Evolutionary conservation across 768 basidiomycete genomes (phyloP), one percentile per base, ranked within the genome.

Genomic region (Pulveroboletus ravenelii): DNA sequence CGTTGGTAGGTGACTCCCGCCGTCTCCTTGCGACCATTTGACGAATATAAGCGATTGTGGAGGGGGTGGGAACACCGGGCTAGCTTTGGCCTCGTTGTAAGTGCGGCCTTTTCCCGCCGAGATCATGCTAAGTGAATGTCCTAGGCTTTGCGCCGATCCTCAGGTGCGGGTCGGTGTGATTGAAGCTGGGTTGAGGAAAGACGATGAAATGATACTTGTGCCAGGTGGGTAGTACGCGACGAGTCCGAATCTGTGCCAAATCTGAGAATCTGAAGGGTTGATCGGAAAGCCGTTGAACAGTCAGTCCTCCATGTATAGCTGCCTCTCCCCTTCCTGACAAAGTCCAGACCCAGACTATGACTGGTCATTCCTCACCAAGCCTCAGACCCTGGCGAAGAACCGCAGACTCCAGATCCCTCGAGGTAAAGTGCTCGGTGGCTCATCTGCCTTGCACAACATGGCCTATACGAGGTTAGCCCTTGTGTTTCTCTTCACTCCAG

Each of bases 21-120:
- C 3, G 25, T 30, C 5, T 44, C 41, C 31, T 41, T 34, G 41
- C 14, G 25, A 17, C 20, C 15, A 13, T 25, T 25, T 48, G 17
- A 41, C n/a, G 15, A 20, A 39, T 13, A 23, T 14, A 47, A 12
- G 15, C 8, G 10, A 17, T 38, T 6, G n/a, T 32, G 27, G 14
- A 60, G 58, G 58, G 25, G 48, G 51, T n/a, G 51, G 54, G 40
- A 56, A n/a, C 32, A 56, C 54, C 4, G 54, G 58, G 2, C 23
- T 53, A 34, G 48, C 58, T 2, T 48, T 60, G 29, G 58, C 51
- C 14, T 52, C 58, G 10, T 41, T 60, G 51, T 57, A 47, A 20
- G 47, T n/a, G 23, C 8, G 14, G 30, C 30, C n/a, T 29, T 25
- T 15, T 37, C 9, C 20, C 17, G 2, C 17, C 25, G 13, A 17